Evolutionary conservation across 2,329 filamentous ascomycete genomes (phyloP).

Genomic region (Alternaria sp.): DNA sequence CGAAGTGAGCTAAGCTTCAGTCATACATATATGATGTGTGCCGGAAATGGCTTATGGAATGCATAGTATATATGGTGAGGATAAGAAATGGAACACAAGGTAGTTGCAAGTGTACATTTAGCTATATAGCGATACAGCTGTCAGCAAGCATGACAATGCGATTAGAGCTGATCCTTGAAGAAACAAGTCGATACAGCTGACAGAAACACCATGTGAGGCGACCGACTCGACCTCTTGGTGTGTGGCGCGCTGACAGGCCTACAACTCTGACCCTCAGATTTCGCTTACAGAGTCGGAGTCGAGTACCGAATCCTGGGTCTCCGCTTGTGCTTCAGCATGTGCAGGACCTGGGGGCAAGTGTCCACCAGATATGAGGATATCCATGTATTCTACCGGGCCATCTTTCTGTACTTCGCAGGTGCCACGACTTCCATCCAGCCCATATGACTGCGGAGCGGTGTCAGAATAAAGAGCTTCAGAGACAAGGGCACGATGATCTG

Average conservation of each 20-base stretch:
- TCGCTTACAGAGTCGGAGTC: neutral
- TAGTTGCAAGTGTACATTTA: neutral
- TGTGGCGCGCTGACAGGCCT: neutral
- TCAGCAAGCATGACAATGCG: neutral
- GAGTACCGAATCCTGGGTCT: conserved; percentile 3
- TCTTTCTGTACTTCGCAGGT: neutral
- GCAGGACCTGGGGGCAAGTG: conserved; percentile 7
- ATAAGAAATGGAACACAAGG: neutral
- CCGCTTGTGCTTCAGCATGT: neutral
- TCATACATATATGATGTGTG: neutral
- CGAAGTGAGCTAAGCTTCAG: neutral
- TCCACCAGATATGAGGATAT: conserved; percentile 15
- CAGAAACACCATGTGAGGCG: neutral
- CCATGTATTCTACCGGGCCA: conserved; percentile 9
- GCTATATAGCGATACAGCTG: neutral
- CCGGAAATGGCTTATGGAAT: neutral
- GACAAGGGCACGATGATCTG: conserved; percentile 8
- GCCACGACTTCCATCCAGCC: conserved; percentile 23
- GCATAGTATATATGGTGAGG: neutral
- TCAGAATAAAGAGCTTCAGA: conserved; percentile 17
- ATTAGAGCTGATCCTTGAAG: neutral
- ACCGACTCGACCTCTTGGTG: neutral
- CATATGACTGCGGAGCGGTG: conserved; percentile 16
- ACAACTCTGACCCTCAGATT: neutral
- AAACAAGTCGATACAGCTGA: neutral